phyloP scores from a whole-genome alignment of 1,284 basidiomycete species.

The Cryptococcus hybrid region DNA sequence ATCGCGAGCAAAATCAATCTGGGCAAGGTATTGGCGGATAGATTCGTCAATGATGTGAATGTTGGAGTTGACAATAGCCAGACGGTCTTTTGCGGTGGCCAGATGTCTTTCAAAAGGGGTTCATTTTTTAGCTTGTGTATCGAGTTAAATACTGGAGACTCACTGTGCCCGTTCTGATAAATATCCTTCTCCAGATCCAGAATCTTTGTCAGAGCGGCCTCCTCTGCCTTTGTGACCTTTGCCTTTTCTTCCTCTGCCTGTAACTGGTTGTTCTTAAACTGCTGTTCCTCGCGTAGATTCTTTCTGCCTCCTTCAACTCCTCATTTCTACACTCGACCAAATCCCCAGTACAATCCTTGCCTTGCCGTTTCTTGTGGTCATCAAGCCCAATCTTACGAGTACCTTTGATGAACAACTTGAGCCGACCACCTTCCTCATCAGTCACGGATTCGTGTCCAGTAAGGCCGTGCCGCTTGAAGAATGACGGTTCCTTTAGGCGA shows the following conservation, averaged over 20 bases:
- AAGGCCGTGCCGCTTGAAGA: slow-evolving; percentile 8
- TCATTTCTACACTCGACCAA: slow-evolving; percentile 7
- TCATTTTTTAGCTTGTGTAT: neutral
- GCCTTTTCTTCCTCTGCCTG: slow-evolving; percentile 8
- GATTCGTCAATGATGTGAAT: slow-evolving; percentile 20
- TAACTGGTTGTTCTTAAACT: slow-evolving; percentile 21
- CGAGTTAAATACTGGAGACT: slow-evolving; percentile 9
- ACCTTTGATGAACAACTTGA: slow-evolving; percentile 33
- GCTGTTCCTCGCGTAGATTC: slow-evolving; percentile 20
- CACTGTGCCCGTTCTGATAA: slow-evolving; percentile 21
- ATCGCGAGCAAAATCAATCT: slow-evolving; percentile 29
- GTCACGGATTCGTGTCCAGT: slow-evolving; percentile 9
- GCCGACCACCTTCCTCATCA: slow-evolving; percentile 20
- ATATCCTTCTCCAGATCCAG: slow-evolving; percentile 23
- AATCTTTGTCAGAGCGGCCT: slow-evolving; percentile 18
- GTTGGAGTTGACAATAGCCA: slow-evolving; percentile 15
- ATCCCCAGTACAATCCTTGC: neutral
- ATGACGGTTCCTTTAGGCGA: slow-evolving; percentile 1
- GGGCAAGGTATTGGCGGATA: slow-evolving; percentile 27
- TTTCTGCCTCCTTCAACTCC: slow-evolving; percentile 17
- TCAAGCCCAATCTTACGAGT: slow-evolving; percentile 5
- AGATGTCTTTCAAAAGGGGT: slow-evolving; percentile 3
- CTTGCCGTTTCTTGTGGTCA: slow-evolving; percentile 1
- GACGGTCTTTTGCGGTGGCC: slow-evolving; percentile 8
- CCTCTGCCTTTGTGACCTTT: slow-evolving; percentile 15